A percentile compares a stretch with the other conserved stretches of the same genome.
Conservation (phyloP, 441 rosid genomes). For the Theobroma grandiflorum region DNA sequence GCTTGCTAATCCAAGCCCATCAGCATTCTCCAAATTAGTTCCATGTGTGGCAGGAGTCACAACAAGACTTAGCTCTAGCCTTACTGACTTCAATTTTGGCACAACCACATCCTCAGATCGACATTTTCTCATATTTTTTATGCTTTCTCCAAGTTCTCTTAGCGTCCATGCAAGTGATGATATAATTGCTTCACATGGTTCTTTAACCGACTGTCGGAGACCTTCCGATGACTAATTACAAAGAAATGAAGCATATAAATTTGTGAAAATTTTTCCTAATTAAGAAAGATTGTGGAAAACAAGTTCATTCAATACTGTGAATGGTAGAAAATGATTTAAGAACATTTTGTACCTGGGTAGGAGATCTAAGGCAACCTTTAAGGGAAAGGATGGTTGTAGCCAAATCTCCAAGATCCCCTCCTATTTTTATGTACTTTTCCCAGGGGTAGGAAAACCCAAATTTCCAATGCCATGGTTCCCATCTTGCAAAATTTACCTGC, state of each 20-base stretch:
- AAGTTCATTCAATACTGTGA: background rate
- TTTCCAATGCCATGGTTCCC: constrained; percentile 84
- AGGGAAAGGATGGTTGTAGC: constrained; percentile 56
- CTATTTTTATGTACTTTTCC: constrained; percentile 58
- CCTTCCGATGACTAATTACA: constrained; percentile 33
- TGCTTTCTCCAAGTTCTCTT: constrained; percentile 65
- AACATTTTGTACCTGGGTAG: constrained; percentile 42
- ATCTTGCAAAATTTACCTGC: constrained; percentile 71
- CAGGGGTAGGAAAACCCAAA: constrained; percentile 67
- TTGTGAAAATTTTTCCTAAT: background rate
- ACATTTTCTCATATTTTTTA: constrained; percentile 54
- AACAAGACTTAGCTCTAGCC: constrained; percentile 45
- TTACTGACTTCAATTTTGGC: constrained; percentile 54
- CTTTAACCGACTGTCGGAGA: constrained; percentile 43
- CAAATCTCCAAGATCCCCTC: constrained; percentile 58
- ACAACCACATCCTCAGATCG: constrained; percentile 32
- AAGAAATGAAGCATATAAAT: background rate
- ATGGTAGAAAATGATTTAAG: background rate
- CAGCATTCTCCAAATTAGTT: constrained; percentile 27
- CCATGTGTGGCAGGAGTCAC: constrained; percentile 24
- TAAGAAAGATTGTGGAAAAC: background rate
- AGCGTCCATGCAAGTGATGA: constrained; percentile 51
- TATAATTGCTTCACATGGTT: constrained; percentile 48
- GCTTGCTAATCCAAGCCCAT: constrained; percentile 53
- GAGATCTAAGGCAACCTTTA: constrained; percentile 41